Evolutionary conservation across 2,329 filamentous ascomycete species (phyloP), one percentile per base, ranked within the genome.

Genomic region (Arthroderma sp.): DNA sequence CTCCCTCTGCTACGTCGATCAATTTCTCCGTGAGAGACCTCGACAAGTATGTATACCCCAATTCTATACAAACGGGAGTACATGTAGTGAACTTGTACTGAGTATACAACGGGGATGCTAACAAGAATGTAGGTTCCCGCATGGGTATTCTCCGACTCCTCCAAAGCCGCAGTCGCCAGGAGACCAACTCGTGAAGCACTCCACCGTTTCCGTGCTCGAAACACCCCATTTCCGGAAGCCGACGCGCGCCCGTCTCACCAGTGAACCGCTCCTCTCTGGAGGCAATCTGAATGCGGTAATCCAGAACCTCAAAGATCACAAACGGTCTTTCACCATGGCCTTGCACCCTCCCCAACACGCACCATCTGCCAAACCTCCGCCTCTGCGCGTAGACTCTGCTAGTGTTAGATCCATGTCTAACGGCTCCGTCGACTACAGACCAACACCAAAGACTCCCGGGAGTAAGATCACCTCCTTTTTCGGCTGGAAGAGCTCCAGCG

Each of bases 401-500:
- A 51, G 47, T 33, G 28, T 51, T 11, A 69, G 70, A 38, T 67
- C 65, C 44, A 67, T 70, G 62, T 69, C 73, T 31, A 65, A 69
- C 58, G 65, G 64, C 31, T 63, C 66, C 17, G 59, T 58, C 35
- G 69, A 73, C 31, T 66, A 68, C 56, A 63, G 65, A 37, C 69
- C 71, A 60, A 69, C 71, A 59, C 76, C 77, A 4, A 79, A 78
- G 63, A 79, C 78, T 1, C 77, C 79, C 17, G 76, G 76, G 49
- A 76, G 74, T 58, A 82, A 81, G 58, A 78, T 86, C 64, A 80
- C 80, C 47, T 82, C 80, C 13, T 84, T 86, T 69, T 87, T 87
- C 64, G 81, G 82, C 60, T 85, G 83, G 81, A 84, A 82, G 61
- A 77, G 76, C 21, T 71, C 74, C 25, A 73, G 76, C 53, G 78